phyloP scores from a whole-genome alignment of 2,329 filamentous ascomycete species.

The Alternaria longipes region DNA sequence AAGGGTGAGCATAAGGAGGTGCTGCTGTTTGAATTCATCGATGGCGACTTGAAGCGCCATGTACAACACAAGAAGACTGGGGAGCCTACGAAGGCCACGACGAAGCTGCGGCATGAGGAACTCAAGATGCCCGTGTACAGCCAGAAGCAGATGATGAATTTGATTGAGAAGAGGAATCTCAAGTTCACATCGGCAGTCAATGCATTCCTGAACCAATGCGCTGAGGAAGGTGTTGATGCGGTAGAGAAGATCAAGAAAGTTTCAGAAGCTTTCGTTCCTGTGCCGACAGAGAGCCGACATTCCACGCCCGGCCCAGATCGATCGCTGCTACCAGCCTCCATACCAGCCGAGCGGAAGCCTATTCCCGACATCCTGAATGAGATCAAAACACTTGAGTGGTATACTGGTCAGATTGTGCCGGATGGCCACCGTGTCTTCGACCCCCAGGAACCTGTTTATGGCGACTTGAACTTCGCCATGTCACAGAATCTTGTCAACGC shows the following conservation, averaged over 20 bases:
- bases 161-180: slow-evolving; percentile 89
- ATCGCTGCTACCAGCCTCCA: slow-evolving; percentile 69
- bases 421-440: slow-evolving; percentile 93
- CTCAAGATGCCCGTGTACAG: slow-evolving; percentile 92
- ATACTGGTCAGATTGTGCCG: slow-evolving; percentile 89
- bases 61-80: slow-evolving; percentile 77
- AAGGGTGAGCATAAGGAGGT: slow-evolving; percentile 69
- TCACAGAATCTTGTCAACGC: slow-evolving; percentile 96
- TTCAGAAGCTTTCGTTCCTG: slow-evolving; percentile 70
- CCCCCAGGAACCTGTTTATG: slow-evolving; percentile 80
- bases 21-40: slow-evolving; percentile 89
- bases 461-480: slow-evolving; percentile 83
- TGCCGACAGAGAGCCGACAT: slow-evolving; percentile 59
- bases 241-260: slow-evolving; percentile 70
- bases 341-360: slow-evolving; percentile 80
- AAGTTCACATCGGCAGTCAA: slow-evolving; percentile 84
- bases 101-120: slow-evolving; percentile 77
- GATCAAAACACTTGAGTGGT: slow-evolving; percentile 84
- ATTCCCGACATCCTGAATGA: slow-evolving; percentile 88
- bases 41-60: slow-evolving; percentile 87
- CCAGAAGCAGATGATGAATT: slow-evolving; percentile 86
- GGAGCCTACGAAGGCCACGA: slow-evolving; percentile 72
- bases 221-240: slow-evolving; percentile 71
- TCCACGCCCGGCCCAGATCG: slow-evolving; percentile 54
- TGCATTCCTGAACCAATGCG: slow-evolving; percentile 78